phyloP scores from a whole-genome alignment of 441 rosid genomes.

The Metrosideros polymorpha region DNA sequence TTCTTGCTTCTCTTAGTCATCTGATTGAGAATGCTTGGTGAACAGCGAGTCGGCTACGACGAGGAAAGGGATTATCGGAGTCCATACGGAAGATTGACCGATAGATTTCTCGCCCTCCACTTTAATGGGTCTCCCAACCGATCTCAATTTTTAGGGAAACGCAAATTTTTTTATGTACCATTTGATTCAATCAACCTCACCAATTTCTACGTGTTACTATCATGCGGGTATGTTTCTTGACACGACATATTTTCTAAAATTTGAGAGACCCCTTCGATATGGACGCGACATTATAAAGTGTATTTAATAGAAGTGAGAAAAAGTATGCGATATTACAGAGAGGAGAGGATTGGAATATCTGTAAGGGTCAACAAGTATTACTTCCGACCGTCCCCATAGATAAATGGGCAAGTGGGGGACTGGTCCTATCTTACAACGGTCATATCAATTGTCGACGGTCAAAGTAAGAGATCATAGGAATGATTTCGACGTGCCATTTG shows the following conservation, averaged over 20 bases:
- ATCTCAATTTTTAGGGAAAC: neutral
- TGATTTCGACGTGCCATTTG: neutral
- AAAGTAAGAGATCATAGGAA: neutral
- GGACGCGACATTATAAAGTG: neutral
- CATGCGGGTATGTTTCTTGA: fast-evolving
- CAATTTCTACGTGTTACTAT: fast-evolving
- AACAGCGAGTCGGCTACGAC: fast-evolving
- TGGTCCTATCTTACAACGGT: neutral
- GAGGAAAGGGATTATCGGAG: neutral
- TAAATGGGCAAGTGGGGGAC: neutral
- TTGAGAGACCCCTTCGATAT: neutral
- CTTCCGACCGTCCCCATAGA: neutral
- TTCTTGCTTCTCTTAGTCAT: neutral
- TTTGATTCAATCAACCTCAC: fast-evolving
- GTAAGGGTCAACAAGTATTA: neutral
- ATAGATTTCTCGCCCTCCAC: neutral
- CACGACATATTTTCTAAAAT: fast-evolving
- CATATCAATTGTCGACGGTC: neutral
- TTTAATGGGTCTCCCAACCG: neutral
- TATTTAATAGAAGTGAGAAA: neutral
- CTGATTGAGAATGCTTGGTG: neutral
- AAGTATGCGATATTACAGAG: too few relatives aligned
- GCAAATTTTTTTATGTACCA: fast-evolving
- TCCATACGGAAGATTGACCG: neutral
- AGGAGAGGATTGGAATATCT: neutral